A percentile compares a stretch with the other conserved stretches of the same genome.
Evolutionary conservation across 2,329 filamentous ascomycete genomes (phyloP).

Genomic region (Thielaviopsis euricoi): DNA sequence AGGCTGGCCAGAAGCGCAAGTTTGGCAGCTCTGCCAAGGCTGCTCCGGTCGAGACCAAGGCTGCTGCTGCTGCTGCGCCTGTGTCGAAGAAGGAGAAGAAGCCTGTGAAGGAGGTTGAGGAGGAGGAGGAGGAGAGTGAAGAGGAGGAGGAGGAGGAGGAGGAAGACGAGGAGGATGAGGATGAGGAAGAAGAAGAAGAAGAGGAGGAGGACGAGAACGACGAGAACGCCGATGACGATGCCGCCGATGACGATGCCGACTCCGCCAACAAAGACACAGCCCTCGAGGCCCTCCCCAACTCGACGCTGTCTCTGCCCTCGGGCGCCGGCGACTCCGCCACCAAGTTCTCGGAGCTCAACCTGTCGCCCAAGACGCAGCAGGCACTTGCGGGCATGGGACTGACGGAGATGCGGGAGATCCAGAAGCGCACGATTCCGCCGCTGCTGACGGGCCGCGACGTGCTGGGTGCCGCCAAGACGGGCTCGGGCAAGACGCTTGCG

Average conservation of each 20-base stretch:
- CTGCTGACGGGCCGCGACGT: slow-evolving; percentile 81
- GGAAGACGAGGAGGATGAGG: slow-evolving; percentile 12
- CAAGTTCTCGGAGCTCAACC: slow-evolving; percentile 64
- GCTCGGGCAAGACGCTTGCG: slow-evolving; percentile 85
- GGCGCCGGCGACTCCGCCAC: slow-evolving; percentile 44
- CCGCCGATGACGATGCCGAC: slow-evolving; percentile 12
- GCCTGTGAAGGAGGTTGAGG: slow-evolving; percentile 15
- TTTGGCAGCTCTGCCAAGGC: slow-evolving; percentile 19
- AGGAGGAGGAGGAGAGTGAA: slow-evolving; percentile 12
- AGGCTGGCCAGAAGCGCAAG: slow-evolving; percentile 22
- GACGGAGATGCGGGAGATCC: slow-evolving; percentile 89
- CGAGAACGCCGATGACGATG: slow-evolving; percentile 5
- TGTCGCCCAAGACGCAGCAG: slow-evolving; percentile 77
- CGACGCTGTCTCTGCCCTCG: slow-evolving; percentile 34
- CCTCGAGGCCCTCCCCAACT: slow-evolving; percentile 21
- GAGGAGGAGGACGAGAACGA: slow-evolving; percentile 13
- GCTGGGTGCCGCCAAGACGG: slow-evolving; percentile 88
- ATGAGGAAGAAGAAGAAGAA: slow-evolving; percentile 13
- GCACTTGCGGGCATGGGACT: slow-evolving; percentile 87
- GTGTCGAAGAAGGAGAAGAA: slow-evolving; percentile 20
- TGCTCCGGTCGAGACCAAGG: slow-evolving; percentile 13
- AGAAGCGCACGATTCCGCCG: slow-evolving; percentile 72
- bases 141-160: slow-evolving; percentile 14
- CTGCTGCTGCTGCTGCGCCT: slow-evolving; percentile 13
- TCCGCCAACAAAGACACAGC: slow-evolving; percentile 18